Conservation (phyloP, 768 basidiomycete genomes). For the Rhodotorula kratochvilovae region DNA sequence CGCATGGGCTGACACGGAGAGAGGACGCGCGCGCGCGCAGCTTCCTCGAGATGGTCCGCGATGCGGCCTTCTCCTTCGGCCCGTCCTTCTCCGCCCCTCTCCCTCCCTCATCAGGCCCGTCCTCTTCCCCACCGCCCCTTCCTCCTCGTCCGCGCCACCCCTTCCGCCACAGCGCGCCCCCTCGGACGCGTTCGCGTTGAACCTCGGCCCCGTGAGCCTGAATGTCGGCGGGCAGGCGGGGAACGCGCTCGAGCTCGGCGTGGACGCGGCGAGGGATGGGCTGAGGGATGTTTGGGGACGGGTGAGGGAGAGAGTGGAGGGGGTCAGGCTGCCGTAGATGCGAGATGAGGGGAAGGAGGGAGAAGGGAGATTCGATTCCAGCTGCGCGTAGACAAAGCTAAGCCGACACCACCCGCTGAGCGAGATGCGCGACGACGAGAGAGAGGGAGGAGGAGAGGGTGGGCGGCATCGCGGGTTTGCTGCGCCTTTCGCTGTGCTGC, state of each 20-base stretch:
- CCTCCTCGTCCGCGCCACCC: background rate
- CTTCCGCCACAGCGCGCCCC: background rate
- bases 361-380: too few relatives aligned
- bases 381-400: too few relatives aligned
- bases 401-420: too few relatives aligned
- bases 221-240: constrained; percentile 43
- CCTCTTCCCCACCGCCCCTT: background rate
- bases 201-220: constrained; percentile 29
- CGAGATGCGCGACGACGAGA: background rate
- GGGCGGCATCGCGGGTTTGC: too few relatives aligned
- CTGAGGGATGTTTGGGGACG: constrained; percentile 80
- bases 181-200: constrained; percentile 17
- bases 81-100: constrained; percentile 42
- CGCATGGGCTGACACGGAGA: too few relatives aligned
- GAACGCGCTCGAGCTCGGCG: constrained; percentile 45
- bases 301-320: constrained; percentile 70
- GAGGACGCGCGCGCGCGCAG: too few relatives aligned
- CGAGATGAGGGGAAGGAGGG: too few relatives aligned
- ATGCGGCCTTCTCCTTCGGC: constrained; percentile 54
- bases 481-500: too few relatives aligned
- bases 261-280: constrained; percentile 84
- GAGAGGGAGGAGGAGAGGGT: background rate
- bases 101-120: background rate
- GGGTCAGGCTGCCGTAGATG: constrained; percentile 15
- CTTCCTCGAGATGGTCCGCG: constrained; percentile 81